phyloP scores from a whole-genome alignment of 2,329 filamentous ascomycete genomes.

The Sordariomycetes sp. region DNA sequence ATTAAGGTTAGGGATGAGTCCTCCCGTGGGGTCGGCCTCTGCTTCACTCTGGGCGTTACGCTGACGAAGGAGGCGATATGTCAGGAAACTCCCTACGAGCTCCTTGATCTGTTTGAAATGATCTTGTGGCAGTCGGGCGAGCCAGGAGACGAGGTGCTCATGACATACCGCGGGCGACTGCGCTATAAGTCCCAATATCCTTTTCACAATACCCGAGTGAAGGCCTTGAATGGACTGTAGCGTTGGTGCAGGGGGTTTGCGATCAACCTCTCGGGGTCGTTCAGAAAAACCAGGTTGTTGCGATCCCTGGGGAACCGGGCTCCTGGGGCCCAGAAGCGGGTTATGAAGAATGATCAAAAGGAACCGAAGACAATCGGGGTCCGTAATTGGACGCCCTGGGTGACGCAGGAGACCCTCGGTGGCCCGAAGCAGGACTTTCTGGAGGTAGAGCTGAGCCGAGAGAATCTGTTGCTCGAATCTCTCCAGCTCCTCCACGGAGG shows the following conservation, averaged over 20 bases:
- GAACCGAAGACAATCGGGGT: slow-evolving; percentile 64
- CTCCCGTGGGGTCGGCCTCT: slow-evolving; percentile 50
- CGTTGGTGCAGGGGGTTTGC: not conserved
- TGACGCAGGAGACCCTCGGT: slow-evolving; percentile 72
- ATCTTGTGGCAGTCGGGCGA: slow-evolving; percentile 55
- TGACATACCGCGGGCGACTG: slow-evolving; percentile 69
- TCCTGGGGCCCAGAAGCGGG: slow-evolving; percentile 52
- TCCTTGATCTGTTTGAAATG: slow-evolving; percentile 69
- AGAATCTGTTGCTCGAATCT: slow-evolving; percentile 35
- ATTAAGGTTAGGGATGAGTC: slow-evolving; percentile 63
- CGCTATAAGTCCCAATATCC: slow-evolving; percentile 69
- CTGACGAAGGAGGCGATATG: slow-evolving; percentile 65
- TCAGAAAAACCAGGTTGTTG: too few species aligned
- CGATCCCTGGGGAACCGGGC: too few species aligned
- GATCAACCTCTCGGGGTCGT: not conserved
- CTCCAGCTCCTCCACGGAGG: slow-evolving; percentile 24
- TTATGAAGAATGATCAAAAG: slow-evolving; percentile 71
- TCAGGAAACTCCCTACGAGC: slow-evolving; percentile 66
- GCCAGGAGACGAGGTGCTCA: slow-evolving; percentile 67
- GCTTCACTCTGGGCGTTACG: slow-evolving; percentile 54
- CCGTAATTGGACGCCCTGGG: slow-evolving; percentile 58
- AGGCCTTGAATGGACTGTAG: not conserved
- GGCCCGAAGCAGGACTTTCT: slow-evolving; percentile 62
- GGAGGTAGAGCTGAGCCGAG: slow-evolving; percentile 56
- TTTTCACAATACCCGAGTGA: slow-evolving; percentile 58